A percentile compares a stretch with the other conserved stretches of the same genome.
Conservation (phyloP, 2,329 filamentous ascomycete genomes). For the Drechmeria coniospora region DNA sequence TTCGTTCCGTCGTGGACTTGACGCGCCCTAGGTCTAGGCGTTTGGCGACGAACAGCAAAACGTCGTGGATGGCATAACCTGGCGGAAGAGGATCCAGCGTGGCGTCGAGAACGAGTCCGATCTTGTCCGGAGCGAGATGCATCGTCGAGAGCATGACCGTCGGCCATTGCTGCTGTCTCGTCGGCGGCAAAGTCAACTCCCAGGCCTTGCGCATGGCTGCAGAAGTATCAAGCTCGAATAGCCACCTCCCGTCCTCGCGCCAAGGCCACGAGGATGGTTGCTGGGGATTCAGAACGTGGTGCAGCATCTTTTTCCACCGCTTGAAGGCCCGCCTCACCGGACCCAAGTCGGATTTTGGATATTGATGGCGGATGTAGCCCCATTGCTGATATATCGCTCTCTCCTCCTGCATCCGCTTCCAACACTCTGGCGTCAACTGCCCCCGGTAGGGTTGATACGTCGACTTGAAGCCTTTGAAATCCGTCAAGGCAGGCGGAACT, state of each 20-base stretch:
- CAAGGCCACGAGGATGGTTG: conserved; percentile 10
- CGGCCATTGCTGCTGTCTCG: conserved; percentile 15
- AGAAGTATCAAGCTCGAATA: conserved; percentile 14
- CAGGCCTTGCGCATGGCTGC: conserved; percentile 19
- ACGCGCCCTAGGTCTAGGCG: conserved; percentile 7
- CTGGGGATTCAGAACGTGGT: conserved; percentile 7
- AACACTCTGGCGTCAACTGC: background rate
- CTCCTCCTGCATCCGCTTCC: background rate
- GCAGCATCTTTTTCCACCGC: conserved; percentile 14
- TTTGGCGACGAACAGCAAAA: conserved; percentile 15
- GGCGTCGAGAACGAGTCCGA: conserved; percentile 18
- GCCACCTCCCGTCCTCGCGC: conserved; percentile 12
- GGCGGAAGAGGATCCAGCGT: conserved; percentile 20
- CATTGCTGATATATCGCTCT: conserved; percentile 12
- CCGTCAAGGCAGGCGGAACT: background rate
- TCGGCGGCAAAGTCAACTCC: conserved; percentile 12
- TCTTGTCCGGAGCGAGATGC: conserved; percentile 15
- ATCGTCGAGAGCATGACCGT: conserved; percentile 21
- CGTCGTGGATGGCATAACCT: conserved; percentile 22
- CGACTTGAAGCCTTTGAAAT: background rate
- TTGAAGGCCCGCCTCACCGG: conserved; percentile 11
- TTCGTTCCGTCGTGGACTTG: conserved; percentile 8
- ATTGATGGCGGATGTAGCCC: conserved; percentile 16
- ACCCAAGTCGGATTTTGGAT: conserved; percentile 9
- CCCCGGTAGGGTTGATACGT: background rate